Evolutionary conservation across 1,139 yeast genomes (phyloP).

Genomic region (Pichia sp.): DNA sequence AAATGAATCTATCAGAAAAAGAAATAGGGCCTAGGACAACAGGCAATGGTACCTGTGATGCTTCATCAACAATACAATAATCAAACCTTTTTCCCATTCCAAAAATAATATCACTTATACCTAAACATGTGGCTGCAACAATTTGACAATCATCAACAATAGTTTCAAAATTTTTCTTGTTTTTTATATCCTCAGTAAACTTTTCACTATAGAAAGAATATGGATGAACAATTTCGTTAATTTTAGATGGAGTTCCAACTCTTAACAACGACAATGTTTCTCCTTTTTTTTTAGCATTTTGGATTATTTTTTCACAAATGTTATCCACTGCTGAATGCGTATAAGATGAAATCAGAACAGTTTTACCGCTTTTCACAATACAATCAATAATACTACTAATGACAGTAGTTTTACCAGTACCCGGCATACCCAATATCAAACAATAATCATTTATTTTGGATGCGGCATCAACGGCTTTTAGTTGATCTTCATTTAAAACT

Average conservation of each 20-base stretch:
- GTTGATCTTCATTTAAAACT: conserved; percentile 62
- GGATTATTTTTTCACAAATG: conserved; percentile 64
- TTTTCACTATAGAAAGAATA: conserved; percentile 42
- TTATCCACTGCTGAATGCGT: conserved; percentile 97
- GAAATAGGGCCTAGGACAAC: conserved; percentile 82
- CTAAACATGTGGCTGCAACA: conserved; percentile 86
- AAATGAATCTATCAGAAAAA: conserved; percentile 67
- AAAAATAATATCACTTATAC: conserved; percentile 61
- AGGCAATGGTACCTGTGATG: conserved; percentile 91
- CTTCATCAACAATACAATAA: conserved; percentile 93
- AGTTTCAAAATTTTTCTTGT: conserved; percentile 38
- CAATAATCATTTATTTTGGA: conserved; percentile 67
- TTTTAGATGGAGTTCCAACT: conserved; percentile 49
- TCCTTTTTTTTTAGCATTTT: conserved; percentile 34
- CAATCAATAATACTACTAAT: conserved; percentile 67
- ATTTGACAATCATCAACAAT: conserved; percentile 56
- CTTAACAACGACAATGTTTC: conserved; percentile 45
- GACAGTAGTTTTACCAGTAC: conserved; percentile 95
- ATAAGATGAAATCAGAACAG: conserved; percentile 74
- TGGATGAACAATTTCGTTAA: conserved; percentile 56
- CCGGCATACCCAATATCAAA: conserved; percentile 93
- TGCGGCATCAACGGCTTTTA: conserved; percentile 58
- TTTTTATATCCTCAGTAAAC: conserved; percentile 34
- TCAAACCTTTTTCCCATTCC: conserved; percentile 60
- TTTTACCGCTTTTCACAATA: conserved; percentile 53